These are phyloP conservation scores for Ascochyta koolunga DNA, from an alignment of 2,329 filamentous ascomycete genomes.

Conservation along the genomic window DNA sequence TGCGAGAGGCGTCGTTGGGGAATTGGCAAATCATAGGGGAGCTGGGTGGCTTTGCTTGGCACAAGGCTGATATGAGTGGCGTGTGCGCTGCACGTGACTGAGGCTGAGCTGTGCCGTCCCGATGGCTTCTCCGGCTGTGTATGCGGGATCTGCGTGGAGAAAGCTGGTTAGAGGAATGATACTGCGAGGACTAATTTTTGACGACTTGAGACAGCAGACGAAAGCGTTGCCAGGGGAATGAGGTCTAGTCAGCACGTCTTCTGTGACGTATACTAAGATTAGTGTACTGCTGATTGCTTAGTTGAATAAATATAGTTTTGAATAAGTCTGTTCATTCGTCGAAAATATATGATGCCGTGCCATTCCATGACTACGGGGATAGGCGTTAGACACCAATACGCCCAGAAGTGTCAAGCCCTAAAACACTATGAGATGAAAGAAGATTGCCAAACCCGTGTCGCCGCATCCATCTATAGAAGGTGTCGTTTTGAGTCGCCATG, in stretches of 20 bases:
- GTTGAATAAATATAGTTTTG: neutral
- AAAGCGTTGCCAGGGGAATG: too few relatives aligned
- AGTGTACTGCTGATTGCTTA: neutral
- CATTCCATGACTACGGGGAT: slow-evolving; percentile 3
- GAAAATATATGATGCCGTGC: slow-evolving; percentile 4
- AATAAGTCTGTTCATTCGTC: slow-evolving; percentile 2
- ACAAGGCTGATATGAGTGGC: neutral
- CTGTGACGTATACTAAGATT: neutral
- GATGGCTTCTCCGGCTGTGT: slow-evolving; percentile 3
- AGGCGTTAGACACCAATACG: slow-evolving; percentile 5
- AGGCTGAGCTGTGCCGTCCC: slow-evolving; percentile 10
- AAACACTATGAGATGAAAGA: slow-evolving; percentile 1
- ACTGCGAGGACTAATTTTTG: neutral
- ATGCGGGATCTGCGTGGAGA: neutral
- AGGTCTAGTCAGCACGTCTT: neutral
- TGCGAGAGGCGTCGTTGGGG: neutral
- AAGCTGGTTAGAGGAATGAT: neutral
- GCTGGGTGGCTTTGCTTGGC: neutral
- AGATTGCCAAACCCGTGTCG: slow-evolving; percentile 5
- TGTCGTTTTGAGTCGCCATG: slow-evolving; percentile 13
- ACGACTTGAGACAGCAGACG: neutral
- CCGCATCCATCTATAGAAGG: slow-evolving; percentile 13
- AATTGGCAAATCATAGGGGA: neutral
- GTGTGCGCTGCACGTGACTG: neutral
- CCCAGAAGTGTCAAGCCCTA: slow-evolving; percentile 5